Conservation (phyloP, 192 early-diverging fungal genomes). For the Ambispora gerdemannii region DNA sequence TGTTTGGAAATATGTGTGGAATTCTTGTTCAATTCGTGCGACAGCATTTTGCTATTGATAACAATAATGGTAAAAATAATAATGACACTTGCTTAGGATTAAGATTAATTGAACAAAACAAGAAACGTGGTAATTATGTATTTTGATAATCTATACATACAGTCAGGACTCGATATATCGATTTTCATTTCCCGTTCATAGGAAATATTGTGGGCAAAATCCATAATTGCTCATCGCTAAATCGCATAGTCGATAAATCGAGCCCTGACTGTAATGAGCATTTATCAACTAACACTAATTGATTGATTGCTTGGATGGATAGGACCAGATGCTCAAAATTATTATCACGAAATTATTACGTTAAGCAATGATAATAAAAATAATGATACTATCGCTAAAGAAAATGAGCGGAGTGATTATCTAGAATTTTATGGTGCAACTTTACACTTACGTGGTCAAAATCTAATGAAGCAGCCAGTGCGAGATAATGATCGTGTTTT, state of each 20-base stretch:
- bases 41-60: not conserved
- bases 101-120: slow-evolving; percentile 43
- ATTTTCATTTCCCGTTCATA: no score
- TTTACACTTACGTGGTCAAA: slow-evolving; percentile 66
- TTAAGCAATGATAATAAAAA: slow-evolving; percentile 14
- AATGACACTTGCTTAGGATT: slow-evolving; percentile 33
- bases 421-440: slow-evolving; percentile 56
- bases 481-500: slow-evolving; percentile 50
- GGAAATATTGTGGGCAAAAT: no score
- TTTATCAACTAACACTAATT: no score
- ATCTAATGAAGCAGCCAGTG: slow-evolving; percentile 57
- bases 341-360: not conserved
- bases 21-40: slow-evolving; percentile 48
- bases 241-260: no score
- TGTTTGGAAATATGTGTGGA: slow-evolving; percentile 57
- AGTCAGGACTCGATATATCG: no score
- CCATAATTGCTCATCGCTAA: no score
- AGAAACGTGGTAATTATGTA: slow-evolving; percentile 44
- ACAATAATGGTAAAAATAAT: not conserved
- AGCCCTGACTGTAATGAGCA: no score
- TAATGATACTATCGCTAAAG: not conserved
- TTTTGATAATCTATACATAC: not conserved
- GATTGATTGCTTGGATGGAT: no score
- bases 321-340: slow-evolving; percentile 55
- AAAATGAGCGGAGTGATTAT: not conserved